phyloP scores from a whole-genome alignment of 1,284 basidiomycete genomes.

The Taiwanofungus camphoratus region DNA sequence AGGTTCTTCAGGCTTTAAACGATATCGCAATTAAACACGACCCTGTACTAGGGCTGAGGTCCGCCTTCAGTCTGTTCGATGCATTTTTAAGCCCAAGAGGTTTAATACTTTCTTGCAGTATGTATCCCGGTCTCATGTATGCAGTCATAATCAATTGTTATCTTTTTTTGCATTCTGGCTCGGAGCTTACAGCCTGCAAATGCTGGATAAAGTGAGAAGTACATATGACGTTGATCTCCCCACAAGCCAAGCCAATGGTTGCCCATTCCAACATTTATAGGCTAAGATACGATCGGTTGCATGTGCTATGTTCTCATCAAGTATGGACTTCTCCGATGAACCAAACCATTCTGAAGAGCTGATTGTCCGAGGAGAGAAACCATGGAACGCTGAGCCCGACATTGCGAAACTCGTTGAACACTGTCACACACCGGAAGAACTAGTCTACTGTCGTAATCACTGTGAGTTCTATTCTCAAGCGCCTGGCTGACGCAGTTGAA shows the following conservation, averaged over 20 bases:
- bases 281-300: too few species aligned
- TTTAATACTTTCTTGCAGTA: neutral
- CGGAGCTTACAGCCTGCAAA: neutral
- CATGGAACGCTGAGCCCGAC: slow-evolving; percentile 48
- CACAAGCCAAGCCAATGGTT: too few species aligned
- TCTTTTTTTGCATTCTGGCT: neutral
- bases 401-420: slow-evolving; percentile 48
- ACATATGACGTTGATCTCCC: too few species aligned
- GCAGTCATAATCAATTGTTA: neutral
- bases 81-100: neutral
- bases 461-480: slow-evolving; percentile 3
- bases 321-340: slow-evolving; percentile 6
- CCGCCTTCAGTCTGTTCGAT: neutral
- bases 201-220: neutral
- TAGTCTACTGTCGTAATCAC: slow-evolving; percentile 59
- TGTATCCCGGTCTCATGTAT: neutral
- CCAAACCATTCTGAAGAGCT: slow-evolving; percentile 2
- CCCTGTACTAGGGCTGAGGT: neutral
- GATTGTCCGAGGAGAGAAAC: neutral
- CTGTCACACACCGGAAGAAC: slow-evolving; percentile 47
- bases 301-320: neutral
- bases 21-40: neutral
- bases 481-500: neutral
- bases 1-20: slow-evolving; percentile 8
- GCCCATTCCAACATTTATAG: too few species aligned